These are phyloP conservation scores for Aspergillus nomiae DNA, from an alignment of 2,329 filamentous ascomycete genomes.

Conservation along the genomic window DNA sequence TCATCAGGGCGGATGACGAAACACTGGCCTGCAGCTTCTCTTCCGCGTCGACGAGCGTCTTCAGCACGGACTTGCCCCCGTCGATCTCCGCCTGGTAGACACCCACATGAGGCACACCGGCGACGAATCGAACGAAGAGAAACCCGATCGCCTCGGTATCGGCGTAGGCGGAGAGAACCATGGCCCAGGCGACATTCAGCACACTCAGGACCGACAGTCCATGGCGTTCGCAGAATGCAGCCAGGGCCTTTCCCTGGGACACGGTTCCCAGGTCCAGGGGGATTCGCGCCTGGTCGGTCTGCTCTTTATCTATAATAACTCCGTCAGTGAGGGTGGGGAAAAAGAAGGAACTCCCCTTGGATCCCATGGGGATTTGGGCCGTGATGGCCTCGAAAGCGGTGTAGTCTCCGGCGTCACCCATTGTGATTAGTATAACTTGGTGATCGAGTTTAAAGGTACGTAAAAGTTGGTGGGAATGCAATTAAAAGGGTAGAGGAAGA, in stretches of 20 bases:
- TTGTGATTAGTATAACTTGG: neutral
- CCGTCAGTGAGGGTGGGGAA: neutral
- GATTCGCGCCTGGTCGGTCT: neutral
- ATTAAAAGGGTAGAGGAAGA: neutral
- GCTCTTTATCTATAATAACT: neutral
- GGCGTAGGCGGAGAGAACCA: neutral
- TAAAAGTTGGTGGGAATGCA: neutral
- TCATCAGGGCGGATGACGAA: neutral
- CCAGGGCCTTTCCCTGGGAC: neutral
- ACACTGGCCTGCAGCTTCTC: neutral
- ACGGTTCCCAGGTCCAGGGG: neutral
- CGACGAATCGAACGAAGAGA: neutral
- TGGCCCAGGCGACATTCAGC: conserved; percentile 5
- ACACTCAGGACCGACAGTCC: neutral
- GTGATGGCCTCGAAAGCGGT: neutral
- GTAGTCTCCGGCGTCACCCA: neutral
- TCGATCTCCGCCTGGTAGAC: neutral
- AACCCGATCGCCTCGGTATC: neutral
- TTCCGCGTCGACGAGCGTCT: neutral
- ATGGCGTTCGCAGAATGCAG: neutral
- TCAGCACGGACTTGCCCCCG: neutral
- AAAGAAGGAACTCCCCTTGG: neutral
- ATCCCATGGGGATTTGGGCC: neutral
- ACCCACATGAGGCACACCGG: neutral
- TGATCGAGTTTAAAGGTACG: neutral